Conservation (phyloP, 305 asterid species). For the Nicotiana rustica region DNA sequence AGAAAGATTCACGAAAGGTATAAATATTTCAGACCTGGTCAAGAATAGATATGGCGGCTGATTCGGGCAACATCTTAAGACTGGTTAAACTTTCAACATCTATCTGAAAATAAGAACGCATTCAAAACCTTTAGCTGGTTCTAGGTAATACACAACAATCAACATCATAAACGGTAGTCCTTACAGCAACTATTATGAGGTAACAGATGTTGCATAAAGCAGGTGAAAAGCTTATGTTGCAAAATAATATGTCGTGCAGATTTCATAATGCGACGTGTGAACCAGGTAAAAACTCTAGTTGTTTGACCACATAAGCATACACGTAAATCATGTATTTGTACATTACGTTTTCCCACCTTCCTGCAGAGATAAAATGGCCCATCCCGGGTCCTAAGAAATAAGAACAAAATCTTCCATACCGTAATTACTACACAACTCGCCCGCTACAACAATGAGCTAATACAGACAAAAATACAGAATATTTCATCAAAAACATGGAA, state of each 20-base stretch:
- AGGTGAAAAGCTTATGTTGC: constrained; percentile 16
- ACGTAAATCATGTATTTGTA: not conserved
- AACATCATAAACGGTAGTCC: not conserved
- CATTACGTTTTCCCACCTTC: not conserved
- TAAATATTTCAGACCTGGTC: constrained; percentile 73
- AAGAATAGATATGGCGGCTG: constrained; percentile 77
- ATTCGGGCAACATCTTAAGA: constrained; percentile 77
- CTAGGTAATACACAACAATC: constrained; percentile 20
- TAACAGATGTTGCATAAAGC: not conserved
- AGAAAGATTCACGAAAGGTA: constrained; percentile 28
- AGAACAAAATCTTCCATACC: not conserved
- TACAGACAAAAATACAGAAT: not conserved
- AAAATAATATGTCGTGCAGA: not conserved
- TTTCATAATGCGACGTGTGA: not conserved
- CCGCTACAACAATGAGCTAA: not conserved
- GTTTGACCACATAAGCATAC: constrained; percentile 19
- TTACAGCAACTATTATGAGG: not conserved
- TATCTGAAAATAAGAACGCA: constrained; percentile 59
- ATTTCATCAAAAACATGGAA: not conserved
- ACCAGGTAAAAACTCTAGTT: not conserved
- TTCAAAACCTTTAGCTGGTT: constrained; percentile 12
- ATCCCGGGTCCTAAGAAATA: constrained; percentile 4
- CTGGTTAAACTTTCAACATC: constrained; percentile 62
- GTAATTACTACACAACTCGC: not conserved
- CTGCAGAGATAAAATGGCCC: constrained; percentile 3